Conservation (phyloP, 2,329 filamentous ascomycete genomes). For the Cercospora sp. region DNA sequence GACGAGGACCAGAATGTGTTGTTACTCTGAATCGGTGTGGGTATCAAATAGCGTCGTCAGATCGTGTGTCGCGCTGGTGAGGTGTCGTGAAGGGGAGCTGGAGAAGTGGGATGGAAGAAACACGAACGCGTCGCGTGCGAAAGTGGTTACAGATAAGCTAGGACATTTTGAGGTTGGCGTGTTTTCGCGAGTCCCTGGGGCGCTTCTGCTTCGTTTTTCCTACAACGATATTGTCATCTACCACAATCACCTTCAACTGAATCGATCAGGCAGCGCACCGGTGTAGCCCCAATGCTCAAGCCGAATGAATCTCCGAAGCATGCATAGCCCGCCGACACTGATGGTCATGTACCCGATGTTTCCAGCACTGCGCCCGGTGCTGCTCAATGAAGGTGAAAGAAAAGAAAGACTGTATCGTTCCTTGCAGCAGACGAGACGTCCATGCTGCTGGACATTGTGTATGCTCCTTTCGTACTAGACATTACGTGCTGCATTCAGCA, state of each 20-base stretch:
- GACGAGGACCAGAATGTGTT: background rate
- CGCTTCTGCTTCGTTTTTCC: background rate
- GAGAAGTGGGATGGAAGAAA: conserved; percentile 3
- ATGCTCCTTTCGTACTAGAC: background rate
- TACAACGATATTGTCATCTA: background rate
- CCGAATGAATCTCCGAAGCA: no score
- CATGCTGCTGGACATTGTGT: background rate
- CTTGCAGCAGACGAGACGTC: background rate
- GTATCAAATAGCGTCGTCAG: background rate
- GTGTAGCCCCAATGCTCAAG: background rate
- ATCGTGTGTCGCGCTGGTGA: background rate
- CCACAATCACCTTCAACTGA: background rate
- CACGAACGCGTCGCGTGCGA: conserved; percentile 11
- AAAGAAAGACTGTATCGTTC: background rate
- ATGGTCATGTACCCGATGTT: no score
- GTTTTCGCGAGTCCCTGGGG: background rate
- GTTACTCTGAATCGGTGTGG: background rate
- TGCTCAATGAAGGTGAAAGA: background rate
- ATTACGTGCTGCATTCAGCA: background rate
- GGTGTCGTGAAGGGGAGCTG: background rate
- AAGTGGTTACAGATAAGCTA: conserved; percentile 10
- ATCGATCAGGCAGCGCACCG: background rate
- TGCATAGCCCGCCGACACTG: no score
- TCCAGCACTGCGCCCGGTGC: background rate
- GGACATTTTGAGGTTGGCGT: background rate